phyloP scores from a whole-genome alignment of 352 stramenopile genomes.

The Pythium sukuiense region DNA sequence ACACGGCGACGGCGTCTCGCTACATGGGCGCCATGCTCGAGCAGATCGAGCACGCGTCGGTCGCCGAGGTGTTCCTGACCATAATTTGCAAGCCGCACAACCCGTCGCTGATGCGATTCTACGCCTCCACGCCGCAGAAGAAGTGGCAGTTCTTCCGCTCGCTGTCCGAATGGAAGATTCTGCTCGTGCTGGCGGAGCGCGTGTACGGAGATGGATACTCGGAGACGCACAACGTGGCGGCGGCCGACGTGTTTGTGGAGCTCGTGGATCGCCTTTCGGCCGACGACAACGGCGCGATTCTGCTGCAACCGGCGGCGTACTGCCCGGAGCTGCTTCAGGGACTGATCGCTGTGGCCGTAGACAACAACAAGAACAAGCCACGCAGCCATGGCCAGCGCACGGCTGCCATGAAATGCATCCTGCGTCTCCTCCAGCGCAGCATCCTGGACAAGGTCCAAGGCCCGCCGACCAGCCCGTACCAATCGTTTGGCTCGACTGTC shows the following conservation, averaged over 20 bases:
- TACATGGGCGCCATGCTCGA: slow-evolving; percentile 88
- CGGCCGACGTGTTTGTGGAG: slow-evolving; percentile 88
- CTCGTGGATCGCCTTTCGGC: slow-evolving; percentile 83
- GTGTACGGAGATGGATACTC: slow-evolving; percentile 65
- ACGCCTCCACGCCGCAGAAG: slow-evolving; percentile 62
- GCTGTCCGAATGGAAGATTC: slow-evolving; percentile 87
- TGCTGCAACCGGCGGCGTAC: slow-evolving; percentile 85
- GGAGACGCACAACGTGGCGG: slow-evolving; percentile 74
- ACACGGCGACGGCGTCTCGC: slow-evolving; percentile 55
- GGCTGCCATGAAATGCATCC: slow-evolving; percentile 83
- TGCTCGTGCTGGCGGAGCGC: slow-evolving; percentile 81
- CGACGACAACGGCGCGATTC: slow-evolving; percentile 87
- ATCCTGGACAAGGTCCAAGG: slow-evolving; percentile 75
- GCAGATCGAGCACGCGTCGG: slow-evolving; percentile 76
- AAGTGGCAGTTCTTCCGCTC: slow-evolving; percentile 89
- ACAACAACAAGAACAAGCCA: slow-evolving; percentile 23
- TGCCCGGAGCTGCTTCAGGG: slow-evolving; percentile 81
- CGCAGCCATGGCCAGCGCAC: slow-evolving; percentile 64
- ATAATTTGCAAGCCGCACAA: slow-evolving; percentile 87
- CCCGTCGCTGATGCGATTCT: slow-evolving; percentile 65
- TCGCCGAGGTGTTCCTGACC: slow-evolving; percentile 87
- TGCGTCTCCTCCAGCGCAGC: slow-evolving; percentile 75
- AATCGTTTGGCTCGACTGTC: slow-evolving; percentile 82
- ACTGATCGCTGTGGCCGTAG: slow-evolving; percentile 66
- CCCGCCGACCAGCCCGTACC: slow-evolving; percentile 78